phyloP scores from a whole-genome alignment of 2,329 filamentous ascomycete genomes.

The Neoscytalidium dimidiatum region DNA sequence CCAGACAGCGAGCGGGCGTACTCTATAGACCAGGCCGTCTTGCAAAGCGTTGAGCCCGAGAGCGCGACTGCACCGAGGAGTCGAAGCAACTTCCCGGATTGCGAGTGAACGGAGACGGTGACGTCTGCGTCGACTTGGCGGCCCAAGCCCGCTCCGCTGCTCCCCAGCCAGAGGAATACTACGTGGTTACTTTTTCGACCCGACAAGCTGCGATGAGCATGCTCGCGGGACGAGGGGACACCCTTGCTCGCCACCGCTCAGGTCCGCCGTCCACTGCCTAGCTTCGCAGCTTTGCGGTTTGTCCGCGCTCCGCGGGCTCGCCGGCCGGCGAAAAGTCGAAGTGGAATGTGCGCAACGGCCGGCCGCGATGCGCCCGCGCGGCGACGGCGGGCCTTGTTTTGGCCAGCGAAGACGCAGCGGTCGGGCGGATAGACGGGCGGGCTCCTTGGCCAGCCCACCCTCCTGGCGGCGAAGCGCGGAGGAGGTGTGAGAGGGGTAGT shows the following conservation, averaged over 20 bases:
- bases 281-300: neutral
- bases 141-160: neutral
- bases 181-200: neutral
- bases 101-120: no score
- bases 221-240: neutral
- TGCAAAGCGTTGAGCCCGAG: neutral
- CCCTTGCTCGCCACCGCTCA: conserved; percentile 3
- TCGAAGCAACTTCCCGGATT: neutral
- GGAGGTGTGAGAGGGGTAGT: neutral
- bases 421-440: neutral
- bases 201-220: neutral
- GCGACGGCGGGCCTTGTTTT: neutral
- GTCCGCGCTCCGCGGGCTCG: conserved; percentile 1
- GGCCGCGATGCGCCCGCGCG: conserved; percentile 4
- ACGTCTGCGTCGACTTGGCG: neutral
- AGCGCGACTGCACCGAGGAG: neutral
- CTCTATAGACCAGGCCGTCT: neutral
- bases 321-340: conserved; percentile 13
- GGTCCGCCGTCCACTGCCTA: neutral
- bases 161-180: neutral
- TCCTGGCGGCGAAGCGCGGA: neutral
- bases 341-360: conserved; percentile 12
- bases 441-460: conserved; percentile 1
- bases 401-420: neutral
- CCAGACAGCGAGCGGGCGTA: neutral